These are phyloP conservation scores for Strobilomyces echinocephalus DNA, from an alignment of 768 basidiomycete species.

Conservation along the genomic window DNA sequence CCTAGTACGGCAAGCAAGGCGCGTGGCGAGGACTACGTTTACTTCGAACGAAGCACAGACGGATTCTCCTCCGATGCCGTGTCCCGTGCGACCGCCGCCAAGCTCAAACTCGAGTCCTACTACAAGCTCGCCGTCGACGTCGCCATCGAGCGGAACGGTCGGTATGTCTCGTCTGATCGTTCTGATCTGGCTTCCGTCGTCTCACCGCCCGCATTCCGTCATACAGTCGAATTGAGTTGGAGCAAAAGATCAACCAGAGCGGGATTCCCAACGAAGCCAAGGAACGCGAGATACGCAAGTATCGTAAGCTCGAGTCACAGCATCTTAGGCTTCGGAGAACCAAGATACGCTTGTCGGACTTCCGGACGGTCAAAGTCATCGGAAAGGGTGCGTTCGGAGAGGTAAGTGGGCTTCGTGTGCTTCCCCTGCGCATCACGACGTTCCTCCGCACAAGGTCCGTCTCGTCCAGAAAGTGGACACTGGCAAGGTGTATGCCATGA, in stretches of 20 bases:
- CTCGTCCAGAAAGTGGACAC: slow-evolving; percentile 97
- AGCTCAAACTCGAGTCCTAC: slow-evolving; percentile 94
- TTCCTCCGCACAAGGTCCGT: slow-evolving; percentile 58
- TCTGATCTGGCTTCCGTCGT: background rate
- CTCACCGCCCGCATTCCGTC: slow-evolving; percentile 1
- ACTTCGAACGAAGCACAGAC: slow-evolving; percentile 83
- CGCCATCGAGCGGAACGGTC: slow-evolving; percentile 91
- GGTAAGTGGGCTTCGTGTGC: slow-evolving; percentile 39
- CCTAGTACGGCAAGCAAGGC: slow-evolving; percentile 29
- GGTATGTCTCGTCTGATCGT: slow-evolving; percentile 44
- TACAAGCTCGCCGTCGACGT: slow-evolving; percentile 98
- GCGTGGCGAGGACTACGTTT: slow-evolving; percentile 68
- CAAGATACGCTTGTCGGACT: slow-evolving; percentile 89
- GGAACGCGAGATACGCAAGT: slow-evolving; percentile 81
- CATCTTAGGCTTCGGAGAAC: slow-evolving; percentile 91
- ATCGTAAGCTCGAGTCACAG: slow-evolving; percentile 81
- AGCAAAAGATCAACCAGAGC: slow-evolving; percentile 75
- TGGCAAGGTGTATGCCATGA: slow-evolving; percentile 99
- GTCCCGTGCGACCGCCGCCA: slow-evolving; percentile 87
- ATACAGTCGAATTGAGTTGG: slow-evolving; percentile 80
- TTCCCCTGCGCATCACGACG: background rate
- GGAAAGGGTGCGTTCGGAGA: slow-evolving; percentile 99
- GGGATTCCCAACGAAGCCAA: slow-evolving; percentile 75
- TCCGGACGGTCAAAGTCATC: slow-evolving; percentile 96
- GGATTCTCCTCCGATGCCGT: slow-evolving; percentile 83